These are phyloP conservation scores for Arabis hirsuta DNA, from an alignment of 345 rosid species.

Conservation along the genomic window DNA sequence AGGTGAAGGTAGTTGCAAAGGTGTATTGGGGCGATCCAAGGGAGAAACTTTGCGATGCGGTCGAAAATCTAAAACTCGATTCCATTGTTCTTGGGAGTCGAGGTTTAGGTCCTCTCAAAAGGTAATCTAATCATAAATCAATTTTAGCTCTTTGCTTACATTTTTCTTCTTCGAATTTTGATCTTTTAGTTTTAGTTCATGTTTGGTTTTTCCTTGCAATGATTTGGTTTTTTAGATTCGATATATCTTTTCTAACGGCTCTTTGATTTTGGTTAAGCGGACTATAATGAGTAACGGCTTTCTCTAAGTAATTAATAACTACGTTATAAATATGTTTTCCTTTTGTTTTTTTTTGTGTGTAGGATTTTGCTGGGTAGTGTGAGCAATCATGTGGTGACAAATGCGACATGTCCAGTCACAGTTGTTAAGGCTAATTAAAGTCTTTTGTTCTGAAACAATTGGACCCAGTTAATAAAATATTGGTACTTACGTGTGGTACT, in stretches of 20 bases:
- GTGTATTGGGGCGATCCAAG: constrained; percentile 91
- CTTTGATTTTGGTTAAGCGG: no score
- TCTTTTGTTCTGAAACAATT: not conserved
- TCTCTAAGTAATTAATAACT: not conserved
- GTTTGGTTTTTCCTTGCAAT: not conserved
- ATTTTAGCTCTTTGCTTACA: not conserved
- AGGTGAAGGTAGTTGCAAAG: constrained; percentile 75
- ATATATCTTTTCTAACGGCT: no score
- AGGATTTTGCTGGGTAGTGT: constrained; percentile 86
- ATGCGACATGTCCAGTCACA: constrained; percentile 79
- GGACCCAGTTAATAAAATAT: not conserved
- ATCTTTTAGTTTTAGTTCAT: not conserved
- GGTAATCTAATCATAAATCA: constrained; percentile 46
- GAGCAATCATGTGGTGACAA: constrained; percentile 69
- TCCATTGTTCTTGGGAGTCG: constrained; percentile 86
- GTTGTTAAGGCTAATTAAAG: constrained; percentile 59
- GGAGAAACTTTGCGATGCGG: constrained; percentile 73
- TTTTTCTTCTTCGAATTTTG: not conserved
- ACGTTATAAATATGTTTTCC: not conserved
- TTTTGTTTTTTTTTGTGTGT: constrained; percentile 14
- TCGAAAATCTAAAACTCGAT: constrained; percentile 69
- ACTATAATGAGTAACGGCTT: no score
- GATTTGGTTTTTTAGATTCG: no score
- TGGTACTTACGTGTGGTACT: constrained; percentile 20
- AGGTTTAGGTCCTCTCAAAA: constrained; percentile 78